Evolutionary conservation across 331 rosid genomes (phyloP).

Genomic region (Arachis monticola): DNA sequence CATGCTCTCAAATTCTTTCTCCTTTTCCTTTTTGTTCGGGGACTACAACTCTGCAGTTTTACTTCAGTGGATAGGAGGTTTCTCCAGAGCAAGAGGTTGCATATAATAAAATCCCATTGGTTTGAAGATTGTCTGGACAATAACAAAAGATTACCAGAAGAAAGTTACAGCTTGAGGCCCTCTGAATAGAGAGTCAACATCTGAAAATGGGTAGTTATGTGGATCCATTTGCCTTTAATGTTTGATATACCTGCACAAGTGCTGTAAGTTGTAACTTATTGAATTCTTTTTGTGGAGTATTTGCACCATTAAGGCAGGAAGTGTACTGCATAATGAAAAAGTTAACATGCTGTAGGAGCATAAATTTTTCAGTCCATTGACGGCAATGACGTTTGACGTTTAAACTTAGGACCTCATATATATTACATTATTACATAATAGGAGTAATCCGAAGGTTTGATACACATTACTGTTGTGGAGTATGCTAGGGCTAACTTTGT

Average conservation of each 20-base stretch:
- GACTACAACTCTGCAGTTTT: constrained; percentile 54
- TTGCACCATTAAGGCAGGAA: neutral
- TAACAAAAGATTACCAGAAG: constrained; percentile 68
- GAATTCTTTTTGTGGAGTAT: neutral
- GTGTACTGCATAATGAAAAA: no score
- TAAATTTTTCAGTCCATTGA: no score
- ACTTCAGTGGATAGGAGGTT: constrained; percentile 52
- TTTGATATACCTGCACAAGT: constrained; percentile 6
- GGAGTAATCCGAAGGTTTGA: no score
- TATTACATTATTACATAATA: no score
- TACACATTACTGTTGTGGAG: neutral
- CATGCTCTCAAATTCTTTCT: neutral
- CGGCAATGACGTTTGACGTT: no score
- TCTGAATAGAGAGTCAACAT: constrained; percentile 48
- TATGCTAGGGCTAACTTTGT: neutral
- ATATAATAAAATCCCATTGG: constrained; percentile 78
- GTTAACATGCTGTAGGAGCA: no score
- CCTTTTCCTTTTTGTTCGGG: neutral
- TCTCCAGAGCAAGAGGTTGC: constrained; percentile 59
- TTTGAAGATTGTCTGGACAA: constrained; percentile 72
- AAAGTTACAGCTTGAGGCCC: constrained; percentile 72
- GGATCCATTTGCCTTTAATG: constrained; percentile 28
- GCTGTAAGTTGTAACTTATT: constrained; percentile 7
- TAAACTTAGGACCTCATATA: no score
- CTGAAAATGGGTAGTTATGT: constrained; percentile 60